These are phyloP conservation scores for Xylogone sp. DNA, from an alignment of 2,329 filamentous ascomycete genomes.

Conservation along the genomic window DNA sequence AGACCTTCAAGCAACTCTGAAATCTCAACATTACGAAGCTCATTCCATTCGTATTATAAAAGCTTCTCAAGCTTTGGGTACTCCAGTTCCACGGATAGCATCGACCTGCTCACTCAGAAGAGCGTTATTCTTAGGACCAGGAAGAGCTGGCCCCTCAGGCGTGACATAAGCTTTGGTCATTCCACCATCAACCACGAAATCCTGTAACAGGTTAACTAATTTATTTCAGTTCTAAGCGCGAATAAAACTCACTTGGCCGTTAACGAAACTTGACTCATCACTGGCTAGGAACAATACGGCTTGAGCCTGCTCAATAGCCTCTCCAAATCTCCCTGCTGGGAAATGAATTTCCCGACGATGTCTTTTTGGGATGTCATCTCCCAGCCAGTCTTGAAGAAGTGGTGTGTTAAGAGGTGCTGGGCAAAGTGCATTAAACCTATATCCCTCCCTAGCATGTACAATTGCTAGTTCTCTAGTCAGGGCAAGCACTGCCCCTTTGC, in stretches of 20 bases:
- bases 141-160: constrained; percentile 52
- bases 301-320: constrained; percentile 73
- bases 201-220: constrained; percentile 36
- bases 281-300: constrained; percentile 71
- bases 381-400: constrained; percentile 72
- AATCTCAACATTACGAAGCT: neutral
- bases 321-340: constrained; percentile 70
- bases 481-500: constrained; percentile 71
- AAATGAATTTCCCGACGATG: constrained; percentile 71
- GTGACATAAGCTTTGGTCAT: constrained; percentile 91
- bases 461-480: constrained; percentile 72
- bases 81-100: constrained; percentile 26
- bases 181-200: constrained; percentile 94
- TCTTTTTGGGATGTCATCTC: constrained; percentile 67
- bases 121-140: constrained; percentile 47
- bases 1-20: neutral
- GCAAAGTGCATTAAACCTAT: constrained; percentile 70
- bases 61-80: neutral
- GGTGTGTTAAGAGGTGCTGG: constrained; percentile 74
- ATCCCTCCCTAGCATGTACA: constrained; percentile 71
- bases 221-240: neutral
- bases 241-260: constrained; percentile 49
- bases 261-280: constrained; percentile 72
- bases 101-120: constrained; percentile 27
- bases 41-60: neutral